Conservation (phyloP, 345 rosid genomes). For the Crucihimalaya himalaica region DNA sequence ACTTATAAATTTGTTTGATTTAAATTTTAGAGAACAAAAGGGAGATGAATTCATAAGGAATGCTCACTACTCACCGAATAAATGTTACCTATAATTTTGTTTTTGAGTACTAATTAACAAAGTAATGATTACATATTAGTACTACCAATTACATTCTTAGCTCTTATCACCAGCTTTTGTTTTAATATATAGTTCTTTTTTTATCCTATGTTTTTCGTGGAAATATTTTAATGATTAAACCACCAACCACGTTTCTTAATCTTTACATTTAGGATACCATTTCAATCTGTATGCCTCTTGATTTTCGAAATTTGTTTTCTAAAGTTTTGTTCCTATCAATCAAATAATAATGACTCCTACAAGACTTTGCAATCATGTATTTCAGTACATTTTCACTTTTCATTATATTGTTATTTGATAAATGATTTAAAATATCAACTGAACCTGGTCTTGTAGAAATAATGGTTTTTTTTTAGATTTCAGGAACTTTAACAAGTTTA, state of each 20-base stretch:
- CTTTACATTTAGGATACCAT: slow-evolving; percentile 38
- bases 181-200: not conserved
- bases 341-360: slow-evolving; percentile 5
- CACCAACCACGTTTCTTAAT: slow-evolving; percentile 46
- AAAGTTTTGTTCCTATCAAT: slow-evolving; percentile 13
- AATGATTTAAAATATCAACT: not conserved
- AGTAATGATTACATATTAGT: slow-evolving; percentile 24
- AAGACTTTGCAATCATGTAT: slow-evolving; percentile 5
- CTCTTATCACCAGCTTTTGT: slow-evolving; percentile 29
- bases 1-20: slow-evolving; percentile 1
- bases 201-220: slow-evolving; percentile 27
- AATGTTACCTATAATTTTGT: not conserved
- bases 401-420: not conserved
- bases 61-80: slow-evolving; percentile 9
- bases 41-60: not conserved
- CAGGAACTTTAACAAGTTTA: too few relatives aligned
- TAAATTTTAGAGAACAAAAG: not conserved
- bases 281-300: slow-evolving; percentile 7
- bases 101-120: not conserved
- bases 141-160: slow-evolving; percentile 6
- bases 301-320: not conserved
- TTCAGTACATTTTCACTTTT: not conserved
- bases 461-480: not conserved
- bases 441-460: not conserved
- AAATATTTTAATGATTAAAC: slow-evolving; percentile 34